These are phyloP conservation scores for Pythium plurisporium DNA, from an alignment of 352 stramenopile genomes.

Conservation along the genomic window DNA sequence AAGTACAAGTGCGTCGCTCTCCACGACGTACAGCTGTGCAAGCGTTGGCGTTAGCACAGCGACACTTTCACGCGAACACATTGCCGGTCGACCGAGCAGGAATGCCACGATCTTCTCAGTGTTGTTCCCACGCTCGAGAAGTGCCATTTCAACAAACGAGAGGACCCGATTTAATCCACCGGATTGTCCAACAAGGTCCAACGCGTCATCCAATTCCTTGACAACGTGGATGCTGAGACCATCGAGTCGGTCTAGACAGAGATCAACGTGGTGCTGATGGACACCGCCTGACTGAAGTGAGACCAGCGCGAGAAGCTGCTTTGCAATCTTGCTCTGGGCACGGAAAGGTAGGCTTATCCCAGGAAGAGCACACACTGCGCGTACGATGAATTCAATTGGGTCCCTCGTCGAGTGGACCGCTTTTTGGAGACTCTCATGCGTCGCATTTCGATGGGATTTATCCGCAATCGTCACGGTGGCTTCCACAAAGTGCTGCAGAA, in stretches of 20 bases:
- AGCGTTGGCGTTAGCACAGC: conserved; percentile 38
- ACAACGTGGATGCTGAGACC: conserved; percentile 55
- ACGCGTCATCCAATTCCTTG: conserved; percentile 58
- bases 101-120: conserved; percentile 61
- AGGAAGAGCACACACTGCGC: conserved; percentile 38
- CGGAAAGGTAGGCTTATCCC: conserved; percentile 53
- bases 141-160: conserved; percentile 39
- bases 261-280: conserved; percentile 35
- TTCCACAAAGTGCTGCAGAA: conserved; percentile 64
- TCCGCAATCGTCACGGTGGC: conserved; percentile 50
- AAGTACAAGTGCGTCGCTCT: conserved; percentile 39
- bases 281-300: conserved; percentile 3
- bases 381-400: conserved; percentile 45
- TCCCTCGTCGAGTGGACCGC: conserved; percentile 39
- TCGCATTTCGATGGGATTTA: conserved; percentile 43
- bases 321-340: conserved; percentile 54
- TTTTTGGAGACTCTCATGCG: conserved; percentile 34
- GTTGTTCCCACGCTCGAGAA: conserved; percentile 36
- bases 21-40: conserved; percentile 44
- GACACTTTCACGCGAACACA: conserved; percentile 35
- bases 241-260: conserved; percentile 44
- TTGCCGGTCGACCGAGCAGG: conserved; percentile 37
- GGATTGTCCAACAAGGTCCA: conserved; percentile 27
- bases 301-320: conserved; percentile 49
- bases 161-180: conserved; percentile 36